Percentiles rank a stretch among this genome's conserved stretches.
phyloP scores from a whole-genome alignment of 116 monocot genomes.

The Cymodocea nodosa region DNA sequence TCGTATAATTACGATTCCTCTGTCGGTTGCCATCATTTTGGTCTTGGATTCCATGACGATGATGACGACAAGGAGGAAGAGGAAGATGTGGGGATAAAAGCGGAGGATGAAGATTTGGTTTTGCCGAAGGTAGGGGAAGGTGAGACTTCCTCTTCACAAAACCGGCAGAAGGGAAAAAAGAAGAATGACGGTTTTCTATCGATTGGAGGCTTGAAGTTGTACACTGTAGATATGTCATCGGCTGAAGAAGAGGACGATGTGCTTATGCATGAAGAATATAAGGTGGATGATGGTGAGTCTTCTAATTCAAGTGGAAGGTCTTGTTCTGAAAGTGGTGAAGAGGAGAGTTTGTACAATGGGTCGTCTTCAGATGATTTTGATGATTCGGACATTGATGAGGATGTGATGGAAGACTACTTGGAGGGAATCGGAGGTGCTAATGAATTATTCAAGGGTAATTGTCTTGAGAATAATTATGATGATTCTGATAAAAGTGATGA shows the following conservation, averaged over 20 bases:
- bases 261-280: constrained; percentile 10
- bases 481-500: constrained; percentile 16
- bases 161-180: constrained; percentile 12
- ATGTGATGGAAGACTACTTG: constrained; percentile 64
- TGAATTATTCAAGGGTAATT: constrained; percentile 39
- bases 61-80: constrained; percentile 10
- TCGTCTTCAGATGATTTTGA: constrained; percentile 14
- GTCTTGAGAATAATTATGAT: constrained; percentile 8
- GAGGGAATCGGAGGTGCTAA: constrained; percentile 65
- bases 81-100: constrained; percentile 2
- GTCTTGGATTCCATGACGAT: constrained; percentile 33
- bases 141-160: neutral
- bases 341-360: neutral
- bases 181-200: constrained; percentile 36
- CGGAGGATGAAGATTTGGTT: constrained; percentile 12
- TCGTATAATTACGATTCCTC: constrained; percentile 23
- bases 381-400: constrained; percentile 35
- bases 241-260: constrained; percentile 36
- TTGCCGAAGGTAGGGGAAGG: constrained; percentile 3
- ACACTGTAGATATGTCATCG: constrained; percentile 71
- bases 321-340: constrained; percentile 1
- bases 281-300: constrained; percentile 11
- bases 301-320: constrained; percentile 6
- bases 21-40: constrained; percentile 14
- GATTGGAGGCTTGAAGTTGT: constrained; percentile 58